phyloP scores from a whole-genome alignment of 495 filamentous ascomycete species.

The Aspergillus biplanus region DNA sequence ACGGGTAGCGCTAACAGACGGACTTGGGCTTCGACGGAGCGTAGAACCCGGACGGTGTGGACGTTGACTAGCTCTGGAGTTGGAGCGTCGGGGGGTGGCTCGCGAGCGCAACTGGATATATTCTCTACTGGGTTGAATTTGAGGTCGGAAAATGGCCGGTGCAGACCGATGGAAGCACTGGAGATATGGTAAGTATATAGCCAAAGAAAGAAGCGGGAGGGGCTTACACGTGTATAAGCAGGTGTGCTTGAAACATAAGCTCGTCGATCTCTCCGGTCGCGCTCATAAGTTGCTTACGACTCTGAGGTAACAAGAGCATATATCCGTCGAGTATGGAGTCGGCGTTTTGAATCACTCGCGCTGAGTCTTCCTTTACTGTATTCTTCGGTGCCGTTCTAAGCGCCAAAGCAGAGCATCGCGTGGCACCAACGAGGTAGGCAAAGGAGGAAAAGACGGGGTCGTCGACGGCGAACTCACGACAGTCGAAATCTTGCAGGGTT shows the following conservation, averaged over 20 bases:
- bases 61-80: constrained; percentile 31
- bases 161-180: constrained; percentile 25
- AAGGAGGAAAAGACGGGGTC: constrained; percentile 76
- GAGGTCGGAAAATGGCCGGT: constrained; percentile 39
- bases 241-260: constrained; percentile 41
- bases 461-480: constrained; percentile 64
- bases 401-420: constrained; percentile 34
- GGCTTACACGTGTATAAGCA: constrained; percentile 40
- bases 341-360: constrained; percentile 30
- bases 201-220: no score
- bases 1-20: constrained; percentile 34
- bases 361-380: constrained; percentile 29
- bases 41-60: constrained; percentile 34
- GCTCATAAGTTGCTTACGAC: constrained; percentile 34
- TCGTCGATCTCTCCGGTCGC: constrained; percentile 37
- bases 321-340: constrained; percentile 35
- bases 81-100: constrained; percentile 27
- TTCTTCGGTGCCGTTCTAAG: constrained; percentile 29
- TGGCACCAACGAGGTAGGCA: constrained; percentile 68
- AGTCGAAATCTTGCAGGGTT: constrained; percentile 74
- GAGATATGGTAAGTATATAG: not conserved
- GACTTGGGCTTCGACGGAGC: constrained; percentile 32
- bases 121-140: constrained; percentile 33
- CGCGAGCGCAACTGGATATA: constrained; percentile 36
- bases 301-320: constrained; percentile 32